Evolutionary conservation across 305 asterid species (phyloP).

Genomic region (Striga hermonthica): DNA sequence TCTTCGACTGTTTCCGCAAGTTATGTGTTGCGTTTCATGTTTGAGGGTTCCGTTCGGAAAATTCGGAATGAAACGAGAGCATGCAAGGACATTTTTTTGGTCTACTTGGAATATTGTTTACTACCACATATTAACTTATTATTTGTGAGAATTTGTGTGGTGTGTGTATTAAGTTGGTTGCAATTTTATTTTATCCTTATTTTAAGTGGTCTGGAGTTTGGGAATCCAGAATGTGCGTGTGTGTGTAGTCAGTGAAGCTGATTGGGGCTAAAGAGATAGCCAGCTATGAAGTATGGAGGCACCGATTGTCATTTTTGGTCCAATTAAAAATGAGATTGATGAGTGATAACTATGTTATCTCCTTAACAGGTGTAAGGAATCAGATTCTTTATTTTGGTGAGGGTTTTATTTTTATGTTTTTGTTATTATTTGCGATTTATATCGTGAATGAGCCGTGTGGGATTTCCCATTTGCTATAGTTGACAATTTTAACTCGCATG

Average conservation of each 20-base stretch:
- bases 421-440: not conserved
- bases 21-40: not conserved
- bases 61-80: too few relatives aligned
- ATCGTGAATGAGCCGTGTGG: constrained; percentile 19
- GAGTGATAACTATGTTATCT: not conserved
- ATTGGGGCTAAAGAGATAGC: not conserved
- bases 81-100: not conserved
- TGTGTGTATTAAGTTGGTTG: too few relatives aligned
- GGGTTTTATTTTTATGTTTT: not conserved
- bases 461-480: not conserved
- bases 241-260: not conserved
- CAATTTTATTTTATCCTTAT: not conserved
- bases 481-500: not conserved
- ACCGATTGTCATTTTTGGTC: constrained; percentile 20
- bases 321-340: not conserved
- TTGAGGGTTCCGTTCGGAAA: not conserved
- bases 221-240: constrained; percentile 5
- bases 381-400: not conserved
- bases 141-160: too few relatives aligned
- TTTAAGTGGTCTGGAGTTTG: too few relatives aligned
- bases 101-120: too few relatives aligned
- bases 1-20: not conserved
- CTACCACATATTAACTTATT: too few relatives aligned
- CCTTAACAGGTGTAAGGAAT: not conserved
- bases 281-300: not conserved